Evolutionary conservation across 2,329 filamentous ascomycete species (phyloP).

Genomic region (Ascomycota sp.): DNA sequence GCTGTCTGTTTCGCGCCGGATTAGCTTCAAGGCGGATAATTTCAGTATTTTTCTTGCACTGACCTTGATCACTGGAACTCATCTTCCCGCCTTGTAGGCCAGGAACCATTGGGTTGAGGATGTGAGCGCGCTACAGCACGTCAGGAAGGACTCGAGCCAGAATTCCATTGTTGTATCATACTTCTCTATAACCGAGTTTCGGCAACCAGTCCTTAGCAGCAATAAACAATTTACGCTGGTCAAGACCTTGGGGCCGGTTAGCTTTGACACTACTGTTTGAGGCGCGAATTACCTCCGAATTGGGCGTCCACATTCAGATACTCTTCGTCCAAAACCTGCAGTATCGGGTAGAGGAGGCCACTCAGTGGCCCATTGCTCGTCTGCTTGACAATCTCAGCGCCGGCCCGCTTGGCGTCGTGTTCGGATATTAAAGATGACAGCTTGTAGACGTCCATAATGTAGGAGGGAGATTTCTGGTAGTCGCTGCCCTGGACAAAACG

Average conservation of each 20-base stretch:
- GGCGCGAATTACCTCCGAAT: constrained; percentile 42
- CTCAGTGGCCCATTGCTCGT: constrained; percentile 51
- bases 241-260: constrained; percentile 22
- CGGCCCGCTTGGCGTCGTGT: constrained; percentile 74
- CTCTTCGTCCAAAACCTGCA: constrained; percentile 84
- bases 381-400: constrained; percentile 90
- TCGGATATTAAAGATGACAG: constrained; percentile 50
- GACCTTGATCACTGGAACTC: constrained; percentile 52
- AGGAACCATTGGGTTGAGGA: constrained; percentile 59
- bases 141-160: no score
- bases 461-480: constrained; percentile 55
- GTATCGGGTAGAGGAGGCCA: constrained; percentile 19
- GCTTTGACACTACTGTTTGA: not conserved
- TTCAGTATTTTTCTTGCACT: not conserved
- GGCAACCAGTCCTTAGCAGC: constrained; percentile 71
- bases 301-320: constrained; percentile 76
- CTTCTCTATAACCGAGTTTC: constrained; percentile 63
- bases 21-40: not conserved
- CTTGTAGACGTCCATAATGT: constrained; percentile 78
- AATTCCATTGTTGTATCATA: no score
- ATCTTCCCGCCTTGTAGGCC: constrained; percentile 76
- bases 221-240: constrained; percentile 79
- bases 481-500: constrained; percentile 68
- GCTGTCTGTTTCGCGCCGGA: constrained; percentile 29
- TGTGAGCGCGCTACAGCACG: constrained; percentile 14